Conservation (phyloP, 2,329 filamentous ascomycete species). For the Clarireedia paspali region DNA sequence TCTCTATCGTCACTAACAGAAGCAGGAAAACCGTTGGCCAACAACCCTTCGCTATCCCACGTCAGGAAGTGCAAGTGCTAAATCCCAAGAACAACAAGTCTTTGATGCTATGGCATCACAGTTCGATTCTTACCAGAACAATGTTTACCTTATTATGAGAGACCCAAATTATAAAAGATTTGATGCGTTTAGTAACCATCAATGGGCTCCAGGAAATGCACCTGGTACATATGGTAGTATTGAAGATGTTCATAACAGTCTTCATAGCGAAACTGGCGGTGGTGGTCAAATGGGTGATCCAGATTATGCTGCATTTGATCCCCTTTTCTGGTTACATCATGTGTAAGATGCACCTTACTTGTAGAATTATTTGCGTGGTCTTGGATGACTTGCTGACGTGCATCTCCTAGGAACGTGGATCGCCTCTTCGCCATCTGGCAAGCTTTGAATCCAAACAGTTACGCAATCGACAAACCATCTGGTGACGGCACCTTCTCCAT, state of each 20-base stretch:
- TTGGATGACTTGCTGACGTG: neutral
- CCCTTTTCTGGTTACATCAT: constrained; percentile 39
- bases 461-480: constrained; percentile 49
- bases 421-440: constrained; percentile 74
- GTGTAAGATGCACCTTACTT: constrained; percentile 9
- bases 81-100: constrained; percentile 18
- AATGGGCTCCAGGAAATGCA: constrained; percentile 36
- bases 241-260: constrained; percentile 54
- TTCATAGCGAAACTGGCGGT: constrained; percentile 49
- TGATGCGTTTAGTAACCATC: constrained; percentile 61
- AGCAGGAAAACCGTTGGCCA: constrained; percentile 17
- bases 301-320: constrained; percentile 70
- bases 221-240: constrained; percentile 29
- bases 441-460: constrained; percentile 59
- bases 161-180: constrained; percentile 56
- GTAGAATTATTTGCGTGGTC: too few species aligned
- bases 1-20: neutral
- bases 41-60: constrained; percentile 21
- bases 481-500: constrained; percentile 55
- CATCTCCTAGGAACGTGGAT: constrained; percentile 52
- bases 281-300: constrained; percentile 62
- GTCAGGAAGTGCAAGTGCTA: constrained; percentile 13
- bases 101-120: constrained; percentile 18
- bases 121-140: constrained; percentile 18
- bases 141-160: constrained; percentile 21